Conservation (phyloP, 345 rosid genomes). For the Zanthoxylum bungeanum region DNA sequence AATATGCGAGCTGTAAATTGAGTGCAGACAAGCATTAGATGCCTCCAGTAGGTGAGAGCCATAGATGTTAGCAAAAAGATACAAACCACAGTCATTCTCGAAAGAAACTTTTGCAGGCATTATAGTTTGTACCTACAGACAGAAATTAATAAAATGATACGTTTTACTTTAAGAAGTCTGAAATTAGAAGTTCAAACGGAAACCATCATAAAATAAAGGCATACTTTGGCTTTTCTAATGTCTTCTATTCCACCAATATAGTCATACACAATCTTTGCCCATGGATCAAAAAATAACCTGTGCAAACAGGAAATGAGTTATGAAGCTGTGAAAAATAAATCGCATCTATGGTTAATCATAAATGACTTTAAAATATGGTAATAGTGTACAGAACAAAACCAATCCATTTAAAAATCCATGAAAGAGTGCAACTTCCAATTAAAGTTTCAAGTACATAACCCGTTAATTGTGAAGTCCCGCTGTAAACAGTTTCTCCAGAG, state of each 20-base stretch:
- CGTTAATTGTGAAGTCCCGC: conserved; percentile 69
- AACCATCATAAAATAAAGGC: conserved; percentile 30
- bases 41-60: background rate
- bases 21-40: conserved; percentile 1
- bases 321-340: too few species aligned
- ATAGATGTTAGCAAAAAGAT: background rate
- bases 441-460: conserved; percentile 27
- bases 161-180: background rate
- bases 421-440: too few species aligned
- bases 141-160: conserved; percentile 13
- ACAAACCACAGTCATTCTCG: conserved; percentile 50
- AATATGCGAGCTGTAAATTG: conserved; percentile 62
- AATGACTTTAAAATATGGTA: background rate
- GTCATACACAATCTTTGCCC: conserved; percentile 57
- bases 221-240: conserved; percentile 56
- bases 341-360: background rate
- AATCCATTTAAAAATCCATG: too few species aligned
- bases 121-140: conserved; percentile 37
- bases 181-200: conserved; percentile 14
- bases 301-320: too few species aligned
- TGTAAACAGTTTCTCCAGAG: conserved; percentile 34
- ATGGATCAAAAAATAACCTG: too few species aligned
- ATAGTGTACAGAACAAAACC: background rate
- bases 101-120: conserved; percentile 44
- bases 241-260: conserved; percentile 74